Base-by-base conservation (phyloP, 2,329 filamentous ascomycete genomes). In the Ophiosphaerella korrae region DNA sequence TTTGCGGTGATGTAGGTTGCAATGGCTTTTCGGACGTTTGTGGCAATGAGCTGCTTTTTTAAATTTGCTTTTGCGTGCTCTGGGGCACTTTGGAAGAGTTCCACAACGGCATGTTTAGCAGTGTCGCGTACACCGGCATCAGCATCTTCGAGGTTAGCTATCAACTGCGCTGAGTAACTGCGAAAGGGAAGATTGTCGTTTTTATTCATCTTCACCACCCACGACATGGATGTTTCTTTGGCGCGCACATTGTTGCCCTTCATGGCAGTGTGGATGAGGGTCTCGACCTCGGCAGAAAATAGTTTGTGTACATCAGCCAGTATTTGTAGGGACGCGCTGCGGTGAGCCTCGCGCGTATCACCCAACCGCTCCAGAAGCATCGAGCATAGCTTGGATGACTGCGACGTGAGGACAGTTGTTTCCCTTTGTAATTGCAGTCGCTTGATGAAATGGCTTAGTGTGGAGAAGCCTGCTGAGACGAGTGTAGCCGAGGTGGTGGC, bases 121-220 rank as follows among this genome's bases (percentile, higher is more conserved):
- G 84, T 83, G 66, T 96, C 92, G 71, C 93, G 86, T 58, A 97
- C 92, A 74, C 86, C 87, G 42, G 89, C 88, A 71, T 96, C 93
- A 8, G 92, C 89, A 72, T 97, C 92, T 75, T 97, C 93, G 36
- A 97, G 82, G 60, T 94, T 83, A 47, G 90, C 88, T 77, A 97
- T 93, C 35, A 97, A 81, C 9, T 83, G 82, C 2, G 90, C 88
- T 1, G 96, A 92, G 70, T 95, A 96, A 65, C 79, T 79, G 55
- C 90, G 88, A 75, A 97, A 97, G 33, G 87, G 86, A 58, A 97
- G 78, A 34, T 85, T 86, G 51, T 92, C 84, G 46, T 90, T 88
- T 67, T 87, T 84, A 71, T 94, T 89, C 87, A 93, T 95, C 83
- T 88, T 87, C 31, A 91, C 81, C 32, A 97, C 78, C 92, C 92